phyloP scores from a whole-genome alignment of 768 basidiomycete species.

The Mycena amicta region DNA sequence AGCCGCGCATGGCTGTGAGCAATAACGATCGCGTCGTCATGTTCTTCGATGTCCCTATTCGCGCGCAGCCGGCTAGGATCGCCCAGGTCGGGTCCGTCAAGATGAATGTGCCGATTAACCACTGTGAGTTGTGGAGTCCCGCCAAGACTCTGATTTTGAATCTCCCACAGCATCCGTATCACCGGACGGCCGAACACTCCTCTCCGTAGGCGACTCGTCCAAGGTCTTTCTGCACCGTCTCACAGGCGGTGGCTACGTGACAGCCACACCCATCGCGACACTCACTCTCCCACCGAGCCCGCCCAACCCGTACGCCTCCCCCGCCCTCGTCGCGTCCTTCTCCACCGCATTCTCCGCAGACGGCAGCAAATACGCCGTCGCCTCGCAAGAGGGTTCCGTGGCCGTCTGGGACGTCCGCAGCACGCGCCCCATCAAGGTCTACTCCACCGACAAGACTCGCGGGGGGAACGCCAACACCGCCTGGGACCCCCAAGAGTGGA shows the following conservation, averaged over 20 bases:
- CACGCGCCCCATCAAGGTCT: slow-evolving; percentile 67
- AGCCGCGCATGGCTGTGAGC: slow-evolving; percentile 79
- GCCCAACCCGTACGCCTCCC: slow-evolving; percentile 34
- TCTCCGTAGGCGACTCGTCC: slow-evolving; percentile 90
- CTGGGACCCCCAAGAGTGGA: slow-evolving; percentile 72
- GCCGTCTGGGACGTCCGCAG: slow-evolving; percentile 85
- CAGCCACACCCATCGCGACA: slow-evolving; percentile 68
- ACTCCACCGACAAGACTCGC: slow-evolving; percentile 56
- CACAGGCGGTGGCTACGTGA: slow-evolving; percentile 60
- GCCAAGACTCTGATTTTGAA: slow-evolving; percentile 7
- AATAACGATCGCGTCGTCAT: slow-evolving; percentile 86
- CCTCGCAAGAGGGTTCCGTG: slow-evolving; percentile 79
- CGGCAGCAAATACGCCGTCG: slow-evolving; percentile 80
- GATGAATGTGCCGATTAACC: slow-evolving; percentile 76
- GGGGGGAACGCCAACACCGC: slow-evolving; percentile 47
- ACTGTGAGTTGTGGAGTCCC: slow-evolving; percentile 77
- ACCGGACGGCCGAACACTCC: slow-evolving; percentile 82
- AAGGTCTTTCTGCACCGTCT: slow-evolving; percentile 84
- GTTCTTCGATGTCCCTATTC: slow-evolving; percentile 74
- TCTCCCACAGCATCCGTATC: slow-evolving; percentile 75
- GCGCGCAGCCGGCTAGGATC: slow-evolving; percentile 47
- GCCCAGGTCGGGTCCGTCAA: slow-evolving; percentile 54
- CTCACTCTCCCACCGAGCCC: slow-evolving; percentile 62
- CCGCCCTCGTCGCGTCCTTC: slow-evolving; percentile 71
- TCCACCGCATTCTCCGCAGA: slow-evolving; percentile 77